Conservation (phyloP, 1,139 yeast species). For the Groenewaldozyma sp. region DNA sequence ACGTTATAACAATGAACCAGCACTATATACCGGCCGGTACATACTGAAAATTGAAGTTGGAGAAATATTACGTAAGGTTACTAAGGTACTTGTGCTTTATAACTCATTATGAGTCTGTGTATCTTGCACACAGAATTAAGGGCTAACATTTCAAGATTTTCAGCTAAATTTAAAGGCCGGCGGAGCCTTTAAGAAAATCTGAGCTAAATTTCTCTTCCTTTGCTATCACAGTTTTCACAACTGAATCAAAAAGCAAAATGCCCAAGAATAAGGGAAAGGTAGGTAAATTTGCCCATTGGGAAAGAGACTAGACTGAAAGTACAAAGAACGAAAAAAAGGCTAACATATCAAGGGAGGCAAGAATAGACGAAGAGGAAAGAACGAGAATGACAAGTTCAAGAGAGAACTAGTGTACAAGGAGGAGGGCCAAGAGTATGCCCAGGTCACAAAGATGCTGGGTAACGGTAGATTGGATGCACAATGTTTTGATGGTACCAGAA, state of each 20-base stretch:
- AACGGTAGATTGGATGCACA: constrained; percentile 93
- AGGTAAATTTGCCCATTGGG: constrained; percentile 9
- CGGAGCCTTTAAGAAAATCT: too few relatives aligned
- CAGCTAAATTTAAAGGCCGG: too few relatives aligned
- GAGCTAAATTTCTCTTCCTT: background rate
- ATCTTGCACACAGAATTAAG: too few relatives aligned
- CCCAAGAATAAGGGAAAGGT: constrained; percentile 49
- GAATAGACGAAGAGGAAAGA: constrained; percentile 99
- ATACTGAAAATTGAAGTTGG: too few relatives aligned
- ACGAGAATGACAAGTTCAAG: constrained; percentile 82
- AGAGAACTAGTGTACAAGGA: constrained; percentile 88
- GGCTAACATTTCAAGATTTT: too few relatives aligned
- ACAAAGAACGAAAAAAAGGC: background rate
- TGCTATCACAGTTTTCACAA: background rate
- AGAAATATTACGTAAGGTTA: too few relatives aligned
- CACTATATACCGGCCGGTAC: too few relatives aligned
- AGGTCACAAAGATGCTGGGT: constrained; percentile 96
- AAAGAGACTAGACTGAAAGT: constrained; percentile 18
- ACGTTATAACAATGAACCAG: background rate
- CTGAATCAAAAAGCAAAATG: constrained; percentile 28
- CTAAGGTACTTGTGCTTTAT: too few relatives aligned
- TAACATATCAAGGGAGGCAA: constrained; percentile 32
- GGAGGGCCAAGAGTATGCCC: constrained; percentile 98
- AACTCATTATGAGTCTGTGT: too few relatives aligned
- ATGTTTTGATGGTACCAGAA: constrained; percentile 87